These are phyloP conservation scores for Achaetomiella virescens DNA, from an alignment of 495 filamentous ascomycete genomes.

Conservation along the genomic window DNA sequence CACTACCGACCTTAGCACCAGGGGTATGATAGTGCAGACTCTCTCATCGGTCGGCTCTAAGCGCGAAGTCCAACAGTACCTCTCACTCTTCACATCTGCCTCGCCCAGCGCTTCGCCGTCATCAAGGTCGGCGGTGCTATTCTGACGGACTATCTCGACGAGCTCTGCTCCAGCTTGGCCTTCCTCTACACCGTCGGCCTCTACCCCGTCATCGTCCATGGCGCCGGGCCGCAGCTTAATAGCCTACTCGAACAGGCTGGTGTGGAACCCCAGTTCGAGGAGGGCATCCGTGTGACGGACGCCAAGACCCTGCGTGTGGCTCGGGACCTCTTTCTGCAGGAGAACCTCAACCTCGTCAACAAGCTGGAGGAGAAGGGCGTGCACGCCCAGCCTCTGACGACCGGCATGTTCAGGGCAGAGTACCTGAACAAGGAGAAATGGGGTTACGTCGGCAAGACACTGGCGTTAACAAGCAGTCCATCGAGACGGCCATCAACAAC, in stretches of 20 bases:
- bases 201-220: constrained; percentile 94
- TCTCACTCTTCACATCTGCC: constrained; percentile 95
- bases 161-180: constrained; percentile 77
- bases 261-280: constrained; percentile 92
- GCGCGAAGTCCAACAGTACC: constrained; percentile 95
- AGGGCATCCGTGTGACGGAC: constrained; percentile 93
- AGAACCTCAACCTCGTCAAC: constrained; percentile 93
- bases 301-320: constrained; percentile 90
- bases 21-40: constrained; percentile 86
- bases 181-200: constrained; percentile 95
- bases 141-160: constrained; percentile 88
- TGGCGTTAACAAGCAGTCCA: constrained; percentile 82
- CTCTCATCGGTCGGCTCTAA: constrained; percentile 96
- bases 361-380: constrained; percentile 88
- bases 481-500: constrained; percentile 86
- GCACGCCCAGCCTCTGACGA: constrained; percentile 83
- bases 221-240: constrained; percentile 94
- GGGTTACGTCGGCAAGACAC: constrained; percentile 90
- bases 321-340: constrained; percentile 84
- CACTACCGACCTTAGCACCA: constrained; percentile 52
- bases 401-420: constrained; percentile 89
- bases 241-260: constrained; percentile 85
- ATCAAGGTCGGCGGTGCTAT: constrained; percentile 99
- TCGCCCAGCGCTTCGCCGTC: constrained; percentile 98
- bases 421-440: constrained; percentile 94